These are phyloP conservation scores for Echites panduratus DNA, from an alignment of 257 asterid genomes.

Conservation along the genomic window DNA sequence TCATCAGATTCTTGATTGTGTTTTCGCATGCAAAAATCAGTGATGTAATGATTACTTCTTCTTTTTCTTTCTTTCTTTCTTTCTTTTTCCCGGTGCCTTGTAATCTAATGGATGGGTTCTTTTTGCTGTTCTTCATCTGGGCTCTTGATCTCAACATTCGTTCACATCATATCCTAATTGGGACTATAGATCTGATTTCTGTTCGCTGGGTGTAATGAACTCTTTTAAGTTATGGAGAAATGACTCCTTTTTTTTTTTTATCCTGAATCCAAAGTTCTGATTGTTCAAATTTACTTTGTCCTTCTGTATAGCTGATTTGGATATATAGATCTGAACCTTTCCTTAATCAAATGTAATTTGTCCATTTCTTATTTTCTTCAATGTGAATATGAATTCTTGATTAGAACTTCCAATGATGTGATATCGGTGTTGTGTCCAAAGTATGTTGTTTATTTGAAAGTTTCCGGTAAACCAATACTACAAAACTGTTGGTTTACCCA, in stretches of 20 bases:
- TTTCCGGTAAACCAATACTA: neutral
- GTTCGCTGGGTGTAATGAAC: neutral
- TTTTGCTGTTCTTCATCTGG: neutral
- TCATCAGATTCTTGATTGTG: slow-evolving; percentile 5
- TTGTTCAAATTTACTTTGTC: neutral
- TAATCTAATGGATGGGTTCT: slow-evolving; percentile 3
- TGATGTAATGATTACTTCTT: neutral
- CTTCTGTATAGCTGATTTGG: neutral
- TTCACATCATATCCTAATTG: too few relatives aligned
- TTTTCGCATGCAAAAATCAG: neutral
- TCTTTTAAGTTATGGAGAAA: neutral
- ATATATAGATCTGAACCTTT: neutral
- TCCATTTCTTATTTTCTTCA: neutral
- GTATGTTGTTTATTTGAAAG: neutral
- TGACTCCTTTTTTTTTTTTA: neutral
- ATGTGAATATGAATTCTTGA: neutral
- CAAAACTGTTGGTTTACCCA: neutral
- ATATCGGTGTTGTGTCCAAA: neutral
- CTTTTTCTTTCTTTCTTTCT: too few relatives aligned
- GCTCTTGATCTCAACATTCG: neutral
- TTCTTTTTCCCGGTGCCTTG: neutral
- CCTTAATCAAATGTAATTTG: neutral
- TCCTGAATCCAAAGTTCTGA: slow-evolving; percentile 4
- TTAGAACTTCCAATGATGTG: neutral
- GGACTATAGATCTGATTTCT: too few relatives aligned